Evolutionary conservation across 1,139 yeast species (phyloP).

Genomic region (Yamadazyma trypodendri): DNA sequence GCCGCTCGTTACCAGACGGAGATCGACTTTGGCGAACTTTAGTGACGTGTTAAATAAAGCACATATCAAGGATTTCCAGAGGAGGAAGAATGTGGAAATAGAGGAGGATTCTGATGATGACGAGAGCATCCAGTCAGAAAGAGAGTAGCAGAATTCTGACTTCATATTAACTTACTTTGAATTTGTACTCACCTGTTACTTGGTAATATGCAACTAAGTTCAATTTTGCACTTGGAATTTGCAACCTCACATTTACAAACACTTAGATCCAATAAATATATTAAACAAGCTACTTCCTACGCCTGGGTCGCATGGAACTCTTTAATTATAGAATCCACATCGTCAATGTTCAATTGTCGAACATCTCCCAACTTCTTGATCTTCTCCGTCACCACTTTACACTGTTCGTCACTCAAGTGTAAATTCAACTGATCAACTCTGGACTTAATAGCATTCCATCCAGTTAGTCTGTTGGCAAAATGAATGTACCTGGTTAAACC

Average conservation of each 20-base stretch:
- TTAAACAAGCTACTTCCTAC: conserved; percentile 13
- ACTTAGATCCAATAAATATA: not conserved
- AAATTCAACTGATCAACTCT: conserved; percentile 97
- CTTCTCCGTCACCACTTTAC: conserved; percentile 91
- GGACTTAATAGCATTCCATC: conserved; percentile 98
- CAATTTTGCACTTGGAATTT: too few species aligned
- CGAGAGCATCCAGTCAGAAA: conserved; percentile 15
- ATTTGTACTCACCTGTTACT: too few species aligned
- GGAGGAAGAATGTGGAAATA: conserved; percentile 43
- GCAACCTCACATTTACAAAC: too few species aligned
- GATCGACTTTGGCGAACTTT: conserved; percentile 42
- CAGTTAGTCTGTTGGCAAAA: conserved; percentile 95
- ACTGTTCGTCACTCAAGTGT: conserved; percentile 85
- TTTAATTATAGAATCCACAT: conserved; percentile 94
- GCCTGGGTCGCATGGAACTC: conserved; percentile 70
- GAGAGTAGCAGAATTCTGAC: not conserved
- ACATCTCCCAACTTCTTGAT: conserved; percentile 94
- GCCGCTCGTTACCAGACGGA: conserved; percentile 21
- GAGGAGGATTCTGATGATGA: conserved; percentile 39
- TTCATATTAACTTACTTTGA: too few species aligned
- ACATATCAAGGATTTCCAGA: conserved; percentile 86
- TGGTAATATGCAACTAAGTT: too few species aligned
- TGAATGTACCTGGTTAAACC: conserved; percentile 95
- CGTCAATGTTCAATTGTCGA: conserved; percentile 91
- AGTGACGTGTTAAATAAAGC: conserved; percentile 72